Base-by-base conservation (phyloP, 805 yeast genomes). In the Candida glaebosa region DNA sequence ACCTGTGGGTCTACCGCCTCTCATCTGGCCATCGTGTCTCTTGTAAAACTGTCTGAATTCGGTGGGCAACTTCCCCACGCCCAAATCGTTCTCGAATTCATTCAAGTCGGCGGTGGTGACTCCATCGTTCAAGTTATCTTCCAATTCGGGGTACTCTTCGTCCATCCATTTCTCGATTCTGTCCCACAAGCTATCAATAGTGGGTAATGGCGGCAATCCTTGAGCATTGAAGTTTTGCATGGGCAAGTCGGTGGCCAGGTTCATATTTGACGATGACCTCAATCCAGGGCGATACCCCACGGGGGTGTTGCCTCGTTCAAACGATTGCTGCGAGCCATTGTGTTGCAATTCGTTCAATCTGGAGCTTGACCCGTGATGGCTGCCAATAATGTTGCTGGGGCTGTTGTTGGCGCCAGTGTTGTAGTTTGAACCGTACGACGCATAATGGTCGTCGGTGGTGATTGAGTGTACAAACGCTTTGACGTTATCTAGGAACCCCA, bases 401-500 rank as follows among this genome's bases (percentile, higher is more conserved):
- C 40, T 47, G 15, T 45, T 54, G 17, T 51, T 51, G 24, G 28
- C 26, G 7, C 61, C 50, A 39, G 56, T 53, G 38, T 51, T 56
- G 40, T 58, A 59, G 3, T 67, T 63, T 14, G 65, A 64, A 9
- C 71, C 79, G 45, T 73, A 78, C 31, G 76, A 70, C 17, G 83
- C 83, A 53, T 78, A 78, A 52, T 78, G 82, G 48, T 78, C 83
- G 5, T 71, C 74, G 3, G 83, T 78, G 5, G 82, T 77, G 31
- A 78, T 68, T 19, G 79, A 74, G 51, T 78, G 71, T 32, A 63
- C 53, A 44, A 67, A 67, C 4, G 69, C 54, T 47, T 67, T 67
- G n/a, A 67, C 41, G 37, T 62, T 60, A 46, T 67, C 70, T 39
- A 67, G 45, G 19, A 67, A 45, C 2, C 71, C 71, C 73, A 67